Conservation (phyloP, 768 basidiomycete genomes). For the Trametes coccinea region DNA sequence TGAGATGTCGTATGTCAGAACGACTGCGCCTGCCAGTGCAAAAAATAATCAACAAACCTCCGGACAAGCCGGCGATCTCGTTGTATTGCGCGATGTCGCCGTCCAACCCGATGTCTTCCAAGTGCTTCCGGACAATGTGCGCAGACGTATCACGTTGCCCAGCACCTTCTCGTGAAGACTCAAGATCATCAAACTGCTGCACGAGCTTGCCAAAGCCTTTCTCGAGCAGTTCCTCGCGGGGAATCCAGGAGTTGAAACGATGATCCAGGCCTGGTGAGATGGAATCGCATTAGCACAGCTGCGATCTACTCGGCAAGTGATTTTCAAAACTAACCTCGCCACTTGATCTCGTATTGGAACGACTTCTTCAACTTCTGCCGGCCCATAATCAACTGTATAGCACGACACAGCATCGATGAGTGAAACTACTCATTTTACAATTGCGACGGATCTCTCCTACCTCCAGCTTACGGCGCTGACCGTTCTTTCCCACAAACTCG, state of each 20-base stretch:
- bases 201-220: slow-evolving; percentile 90
- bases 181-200: slow-evolving; percentile 94
- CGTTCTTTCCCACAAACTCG: slow-evolving; percentile 90
- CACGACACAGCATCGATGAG: slow-evolving; percentile 8
- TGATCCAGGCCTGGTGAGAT: slow-evolving; percentile 58
- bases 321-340: slow-evolving; percentile 47
- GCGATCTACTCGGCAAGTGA: neutral
- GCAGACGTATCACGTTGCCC: slow-evolving; percentile 85
- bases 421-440: neutral
- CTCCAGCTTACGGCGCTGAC: slow-evolving; percentile 89
- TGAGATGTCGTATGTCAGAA: neutral
- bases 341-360: slow-evolving; percentile 91
- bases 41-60: slow-evolving; percentile 53
- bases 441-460: slow-evolving; percentile 39
- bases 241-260: slow-evolving; percentile 88
- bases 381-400: slow-evolving; percentile 75
- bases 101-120: slow-evolving; percentile 95
- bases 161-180: slow-evolving; percentile 93
- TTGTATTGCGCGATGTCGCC: slow-evolving; percentile 99
- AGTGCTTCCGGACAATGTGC: slow-evolving; percentile 81
- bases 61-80: slow-evolving; percentile 91
- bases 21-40: neutral
- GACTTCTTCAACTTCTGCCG: slow-evolving; percentile 97
- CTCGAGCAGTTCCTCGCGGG: slow-evolving; percentile 79
- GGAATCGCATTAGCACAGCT: neutral